Evolutionary conservation across 2,329 filamentous ascomycete genomes (phyloP).

Genomic region (Claviceps quebecensis): DNA sequence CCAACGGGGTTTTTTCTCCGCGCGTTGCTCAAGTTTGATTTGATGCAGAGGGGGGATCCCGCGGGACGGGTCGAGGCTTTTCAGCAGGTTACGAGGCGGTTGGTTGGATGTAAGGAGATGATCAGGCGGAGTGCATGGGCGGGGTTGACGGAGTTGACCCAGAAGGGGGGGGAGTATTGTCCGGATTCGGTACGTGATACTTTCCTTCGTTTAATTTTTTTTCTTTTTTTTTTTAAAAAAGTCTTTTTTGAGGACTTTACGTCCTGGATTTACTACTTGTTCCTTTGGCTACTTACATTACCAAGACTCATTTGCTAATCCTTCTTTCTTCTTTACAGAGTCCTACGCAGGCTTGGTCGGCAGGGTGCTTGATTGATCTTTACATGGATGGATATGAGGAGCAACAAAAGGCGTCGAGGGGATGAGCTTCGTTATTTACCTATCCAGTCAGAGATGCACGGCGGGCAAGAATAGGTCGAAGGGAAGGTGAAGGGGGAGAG

Average conservation of each 20-base stretch:
- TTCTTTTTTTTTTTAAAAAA: neutral
- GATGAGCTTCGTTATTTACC: neutral
- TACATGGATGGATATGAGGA: slow-evolving; percentile 75
- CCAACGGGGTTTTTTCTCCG: slow-evolving; percentile 91
- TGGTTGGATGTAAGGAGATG: slow-evolving; percentile 73
- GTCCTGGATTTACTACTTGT: neutral
- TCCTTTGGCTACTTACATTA: neutral
- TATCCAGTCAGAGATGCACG: neutral
- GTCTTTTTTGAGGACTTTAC: no score
- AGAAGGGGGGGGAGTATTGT: slow-evolving; percentile 75
- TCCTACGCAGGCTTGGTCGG: slow-evolving; percentile 93
- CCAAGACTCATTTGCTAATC: neutral
- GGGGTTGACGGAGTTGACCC: slow-evolving; percentile 82
- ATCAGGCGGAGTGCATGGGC: slow-evolving; percentile 75
- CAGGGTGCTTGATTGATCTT: slow-evolving; percentile 83
- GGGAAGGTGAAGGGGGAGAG: no score
- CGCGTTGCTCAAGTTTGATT: slow-evolving; percentile 79
- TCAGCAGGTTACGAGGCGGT: slow-evolving; percentile 78
- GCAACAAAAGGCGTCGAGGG: slow-evolving; percentile 15
- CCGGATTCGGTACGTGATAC: slow-evolving; percentile 56
- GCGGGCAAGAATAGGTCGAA: no score
- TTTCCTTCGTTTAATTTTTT: neutral
- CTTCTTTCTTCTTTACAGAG: slow-evolving; percentile 35
- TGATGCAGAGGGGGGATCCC: slow-evolving; percentile 45
- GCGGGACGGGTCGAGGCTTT: slow-evolving; percentile 74